phyloP scores from a whole-genome alignment of 2,329 filamentous ascomycete species.

The Calonectria honghensis region DNA sequence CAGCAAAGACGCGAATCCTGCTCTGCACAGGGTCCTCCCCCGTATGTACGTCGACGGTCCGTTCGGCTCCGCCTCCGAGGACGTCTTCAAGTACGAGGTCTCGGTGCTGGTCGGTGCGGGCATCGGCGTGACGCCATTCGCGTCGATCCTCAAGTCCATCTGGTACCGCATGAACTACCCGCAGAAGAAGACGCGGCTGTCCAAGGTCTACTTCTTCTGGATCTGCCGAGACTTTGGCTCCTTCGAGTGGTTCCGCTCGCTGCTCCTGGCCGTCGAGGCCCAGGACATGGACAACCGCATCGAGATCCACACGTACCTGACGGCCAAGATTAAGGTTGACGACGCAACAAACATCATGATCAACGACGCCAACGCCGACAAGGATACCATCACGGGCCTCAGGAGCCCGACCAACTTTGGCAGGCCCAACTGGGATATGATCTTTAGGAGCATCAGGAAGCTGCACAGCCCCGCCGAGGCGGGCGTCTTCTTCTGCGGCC shows the following conservation, averaged over 20 bases:
- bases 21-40: constrained; percentile 83
- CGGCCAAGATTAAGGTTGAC: constrained; percentile 89
- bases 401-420: constrained; percentile 90
- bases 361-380: constrained; percentile 89
- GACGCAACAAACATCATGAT: constrained; percentile 95
- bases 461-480: constrained; percentile 83
- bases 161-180: constrained; percentile 96
- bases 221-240: constrained; percentile 91
- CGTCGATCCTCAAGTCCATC: constrained; percentile 91
- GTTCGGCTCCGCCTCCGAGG: constrained; percentile 89
- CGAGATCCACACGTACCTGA: constrained; percentile 93
- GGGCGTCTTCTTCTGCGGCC: constrained; percentile 90
- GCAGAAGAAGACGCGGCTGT: constrained; percentile 84
- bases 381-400: constrained; percentile 89
- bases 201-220: constrained; percentile 96
- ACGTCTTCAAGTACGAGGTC: constrained; percentile 92
- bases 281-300: constrained; percentile 90
- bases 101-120: constrained; percentile 87
- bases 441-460: constrained; percentile 88
- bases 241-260: constrained; percentile 92
- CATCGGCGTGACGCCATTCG: constrained; percentile 91
- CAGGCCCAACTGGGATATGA: constrained; percentile 92
- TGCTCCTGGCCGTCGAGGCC: constrained; percentile 89
- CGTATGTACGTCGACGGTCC: constrained; percentile 89
- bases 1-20: constrained; percentile 76